A percentile compares a stretch with the other conserved stretches of the same genome.
These are phyloP conservation scores for Garcia nutans DNA, from an alignment of 345 rosid genomes.

Conservation along the genomic window DNA sequence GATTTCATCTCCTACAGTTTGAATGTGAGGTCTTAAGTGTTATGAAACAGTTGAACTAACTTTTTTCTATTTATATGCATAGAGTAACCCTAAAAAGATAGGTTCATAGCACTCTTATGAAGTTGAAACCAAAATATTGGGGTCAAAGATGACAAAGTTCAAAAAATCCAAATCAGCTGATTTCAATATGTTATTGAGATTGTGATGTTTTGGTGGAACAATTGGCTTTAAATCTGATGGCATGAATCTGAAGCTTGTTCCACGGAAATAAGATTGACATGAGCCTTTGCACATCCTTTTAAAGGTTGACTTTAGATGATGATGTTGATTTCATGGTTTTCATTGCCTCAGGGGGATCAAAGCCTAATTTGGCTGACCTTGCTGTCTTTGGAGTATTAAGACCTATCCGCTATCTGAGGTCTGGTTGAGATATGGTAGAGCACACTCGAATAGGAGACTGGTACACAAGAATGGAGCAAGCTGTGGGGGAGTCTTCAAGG, in stretches of 20 bases:
- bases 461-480: slow-evolving; percentile 67
- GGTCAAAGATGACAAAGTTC: no score
- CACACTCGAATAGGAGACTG: slow-evolving; percentile 83
- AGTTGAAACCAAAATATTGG: no score
- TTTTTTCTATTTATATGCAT: neutral
- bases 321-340: neutral
- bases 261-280: neutral
- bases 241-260: neutral
- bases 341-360: slow-evolving; percentile 54
- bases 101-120: no score
- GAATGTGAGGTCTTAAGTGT: no score
- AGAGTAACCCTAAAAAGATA: no score
- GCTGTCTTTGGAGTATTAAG: slow-evolving; percentile 91
- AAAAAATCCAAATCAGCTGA: no score
- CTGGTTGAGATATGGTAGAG: slow-evolving; percentile 91
- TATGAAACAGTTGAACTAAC: neutral
- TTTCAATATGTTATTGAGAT: no score
- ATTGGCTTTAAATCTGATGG: neutral
- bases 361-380: slow-evolving; percentile 92
- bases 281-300: neutral
- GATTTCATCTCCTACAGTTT: no score
- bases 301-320: neutral
- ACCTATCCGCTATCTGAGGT: slow-evolving; percentile 73
- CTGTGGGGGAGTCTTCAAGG: slow-evolving; percentile 65
- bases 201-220: neutral